Evolutionary conservation across 768 basidiomycete genomes (phyloP).

Genomic region (Mycena metata): DNA sequence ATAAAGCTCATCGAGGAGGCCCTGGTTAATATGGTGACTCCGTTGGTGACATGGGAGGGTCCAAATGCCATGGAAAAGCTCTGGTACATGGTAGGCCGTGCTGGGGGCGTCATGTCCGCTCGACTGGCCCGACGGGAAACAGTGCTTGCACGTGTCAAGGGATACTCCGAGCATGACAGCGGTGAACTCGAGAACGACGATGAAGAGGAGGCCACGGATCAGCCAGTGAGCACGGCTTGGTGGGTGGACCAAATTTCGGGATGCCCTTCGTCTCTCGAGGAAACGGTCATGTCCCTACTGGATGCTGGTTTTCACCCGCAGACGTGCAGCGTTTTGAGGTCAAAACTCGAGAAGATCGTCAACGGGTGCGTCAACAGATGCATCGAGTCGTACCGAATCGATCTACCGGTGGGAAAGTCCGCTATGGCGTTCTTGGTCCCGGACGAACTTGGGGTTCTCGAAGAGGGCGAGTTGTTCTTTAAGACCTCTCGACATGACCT

Average conservation of each 20-base stretch:
- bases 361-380: slow-evolving; percentile 58
- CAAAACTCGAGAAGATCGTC: slow-evolving; percentile 66
- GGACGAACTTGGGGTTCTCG: slow-evolving; percentile 55
- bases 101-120: slow-evolving; percentile 58
- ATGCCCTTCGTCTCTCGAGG: slow-evolving; percentile 72
- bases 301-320: slow-evolving; percentile 72
- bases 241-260: slow-evolving; percentile 77
- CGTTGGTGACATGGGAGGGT: slow-evolving; percentile 61
- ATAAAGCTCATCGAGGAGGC: slow-evolving; percentile 49
- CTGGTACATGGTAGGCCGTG: slow-evolving; percentile 55
- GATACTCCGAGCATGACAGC: slow-evolving; percentile 54
- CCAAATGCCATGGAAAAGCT: slow-evolving; percentile 55
- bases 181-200: slow-evolving; percentile 56
- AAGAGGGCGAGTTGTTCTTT: slow-evolving; percentile 56
- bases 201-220: slow-evolving; percentile 52
- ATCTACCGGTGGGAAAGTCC: slow-evolving; percentile 64
- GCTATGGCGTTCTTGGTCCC: slow-evolving; percentile 74
- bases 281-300: slow-evolving; percentile 70
- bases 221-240: slow-evolving; percentile 71
- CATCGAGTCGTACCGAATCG: slow-evolving; percentile 60
- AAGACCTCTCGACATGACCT: slow-evolving; percentile 51
- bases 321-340: slow-evolving; percentile 61
- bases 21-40: slow-evolving; percentile 42
- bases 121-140: slow-evolving; percentile 55
- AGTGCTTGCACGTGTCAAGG: slow-evolving; percentile 57